Percentiles rank a stretch among this genome's conserved stretches.
Evolutionary conservation across 2,329 filamentous ascomycete species (phyloP).

Genomic region (Penicillium sp.): DNA sequence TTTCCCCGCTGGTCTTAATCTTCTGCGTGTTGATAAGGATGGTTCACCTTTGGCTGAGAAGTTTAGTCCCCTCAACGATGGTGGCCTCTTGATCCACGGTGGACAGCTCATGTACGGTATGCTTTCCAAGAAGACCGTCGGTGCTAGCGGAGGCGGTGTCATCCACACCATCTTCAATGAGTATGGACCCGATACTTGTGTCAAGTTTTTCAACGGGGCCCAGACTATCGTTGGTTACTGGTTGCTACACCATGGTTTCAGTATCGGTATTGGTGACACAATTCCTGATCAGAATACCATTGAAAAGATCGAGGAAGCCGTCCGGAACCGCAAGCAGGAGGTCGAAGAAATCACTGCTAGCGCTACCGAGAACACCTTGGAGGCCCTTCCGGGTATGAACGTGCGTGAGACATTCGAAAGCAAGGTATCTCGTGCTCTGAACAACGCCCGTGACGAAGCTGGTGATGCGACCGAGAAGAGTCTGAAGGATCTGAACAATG

Average conservation of each 20-base stretch:
- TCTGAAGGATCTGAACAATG: conserved; percentile 94
- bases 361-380: conserved; percentile 81
- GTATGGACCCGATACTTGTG: conserved; percentile 76
- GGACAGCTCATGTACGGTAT: conserved; percentile 89
- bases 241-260: conserved; percentile 93
- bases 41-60: conserved; percentile 52
- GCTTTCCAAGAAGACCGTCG: conserved; percentile 89
- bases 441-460: conserved; percentile 92
- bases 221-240: conserved; percentile 96
- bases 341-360: conserved; percentile 70
- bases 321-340: conserved; percentile 74
- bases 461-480: conserved; percentile 88
- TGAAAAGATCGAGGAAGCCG: conserved; percentile 74
- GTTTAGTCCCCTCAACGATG: conserved; percentile 65
- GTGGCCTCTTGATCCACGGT: conserved; percentile 75
- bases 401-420: conserved; percentile 97
- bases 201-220: conserved; percentile 92
- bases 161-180: conserved; percentile 97
- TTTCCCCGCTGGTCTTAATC: conserved; percentile 80
- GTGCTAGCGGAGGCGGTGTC: conserved; percentile 83
- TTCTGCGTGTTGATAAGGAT: conserved; percentile 63
- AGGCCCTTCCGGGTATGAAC: conserved; percentile 96
- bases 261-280: conserved; percentile 97
- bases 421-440: conserved; percentile 89
- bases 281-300: conserved; percentile 87